phyloP scores from a whole-genome alignment of 495 filamentous ascomycete genomes.

The Patellaria atrata region DNA sequence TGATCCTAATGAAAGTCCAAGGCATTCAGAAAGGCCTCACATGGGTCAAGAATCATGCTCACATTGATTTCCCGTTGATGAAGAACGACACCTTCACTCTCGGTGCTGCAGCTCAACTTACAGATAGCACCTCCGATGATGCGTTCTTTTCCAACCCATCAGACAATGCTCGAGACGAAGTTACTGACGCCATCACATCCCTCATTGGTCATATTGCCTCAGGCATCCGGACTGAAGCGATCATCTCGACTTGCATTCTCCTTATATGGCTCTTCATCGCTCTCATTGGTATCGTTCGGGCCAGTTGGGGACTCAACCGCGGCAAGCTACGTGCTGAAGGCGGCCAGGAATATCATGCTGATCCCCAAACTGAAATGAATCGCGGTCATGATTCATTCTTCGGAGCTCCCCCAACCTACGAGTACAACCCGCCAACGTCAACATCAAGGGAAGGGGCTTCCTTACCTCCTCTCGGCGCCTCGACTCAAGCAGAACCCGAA shows the following conservation, averaged over 20 bases:
- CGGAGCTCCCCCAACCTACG: not conserved
- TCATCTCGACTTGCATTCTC: constrained; percentile 59
- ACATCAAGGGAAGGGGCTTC: too few relatives aligned
- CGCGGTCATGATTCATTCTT: constrained; percentile 1
- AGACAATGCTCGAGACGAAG: constrained; percentile 56
- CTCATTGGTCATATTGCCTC: constrained; percentile 48
- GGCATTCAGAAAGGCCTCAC: constrained; percentile 69
- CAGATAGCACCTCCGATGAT: constrained; percentile 34
- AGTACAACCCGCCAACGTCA: constrained; percentile 9
- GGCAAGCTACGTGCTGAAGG: constrained; percentile 41
- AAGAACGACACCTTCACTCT: constrained; percentile 69
- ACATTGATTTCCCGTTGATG: constrained; percentile 66
- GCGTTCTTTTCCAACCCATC: constrained; percentile 64
- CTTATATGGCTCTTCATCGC: constrained; percentile 62
- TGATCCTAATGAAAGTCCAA: constrained; percentile 28
- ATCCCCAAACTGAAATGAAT: constrained; percentile 9
- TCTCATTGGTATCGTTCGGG: constrained; percentile 55
- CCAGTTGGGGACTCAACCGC: constrained; percentile 34
- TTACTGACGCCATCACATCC: constrained; percentile 56
- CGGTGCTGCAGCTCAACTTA: constrained; percentile 53
- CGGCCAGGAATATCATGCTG: constrained; percentile 20
- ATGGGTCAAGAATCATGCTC: constrained; percentile 76
- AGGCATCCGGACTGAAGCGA: constrained; percentile 55
- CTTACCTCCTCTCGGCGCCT: constrained; percentile 21
- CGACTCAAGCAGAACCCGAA: not conserved